These are phyloP conservation scores for Aspergillus sp. DNA, from an alignment of 2,329 filamentous ascomycete genomes.

Conservation along the genomic window DNA sequence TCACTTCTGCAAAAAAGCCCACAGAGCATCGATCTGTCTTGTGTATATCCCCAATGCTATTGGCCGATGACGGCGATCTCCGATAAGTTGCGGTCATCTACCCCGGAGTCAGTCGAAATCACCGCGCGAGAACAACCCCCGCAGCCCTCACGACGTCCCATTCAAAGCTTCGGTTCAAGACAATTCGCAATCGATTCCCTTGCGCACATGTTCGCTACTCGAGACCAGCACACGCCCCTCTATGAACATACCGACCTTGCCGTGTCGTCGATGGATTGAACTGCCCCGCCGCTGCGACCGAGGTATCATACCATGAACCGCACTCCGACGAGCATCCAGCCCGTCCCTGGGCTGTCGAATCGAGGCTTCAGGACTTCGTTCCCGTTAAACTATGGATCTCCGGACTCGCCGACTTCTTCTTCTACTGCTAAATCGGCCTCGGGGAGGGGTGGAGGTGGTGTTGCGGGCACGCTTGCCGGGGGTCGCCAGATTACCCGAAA, in stretches of 20 bases:
- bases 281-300: slow-evolving; percentile 14
- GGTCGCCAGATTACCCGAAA: slow-evolving; percentile 44
- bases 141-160: no score
- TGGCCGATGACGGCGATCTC: no score
- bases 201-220: not conserved
- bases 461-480: slow-evolving; percentile 11
- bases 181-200: no score
- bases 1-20: not conserved
- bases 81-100: no score
- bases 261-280: slow-evolving; percentile 11
- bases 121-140: no score
- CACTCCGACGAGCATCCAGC: slow-evolving; percentile 9
- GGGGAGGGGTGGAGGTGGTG: slow-evolving; percentile 1
- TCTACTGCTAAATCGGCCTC: not conserved
- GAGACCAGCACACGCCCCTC: no score
- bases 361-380: slow-evolving; percentile 4
- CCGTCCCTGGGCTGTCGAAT: slow-evolving; percentile 8
- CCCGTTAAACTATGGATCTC: not conserved
- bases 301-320: slow-evolving; percentile 18
- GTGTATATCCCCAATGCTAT: no score
- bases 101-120: no score
- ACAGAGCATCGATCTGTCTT: not conserved
- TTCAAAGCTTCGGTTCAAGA: no score
- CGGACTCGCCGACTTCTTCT: slow-evolving; percentile 1
- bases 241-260: not conserved